Base-by-base conservation (phyloP, 1,284 basidiomycete genomes). In the Ceratobasidium papillatum region DNA sequence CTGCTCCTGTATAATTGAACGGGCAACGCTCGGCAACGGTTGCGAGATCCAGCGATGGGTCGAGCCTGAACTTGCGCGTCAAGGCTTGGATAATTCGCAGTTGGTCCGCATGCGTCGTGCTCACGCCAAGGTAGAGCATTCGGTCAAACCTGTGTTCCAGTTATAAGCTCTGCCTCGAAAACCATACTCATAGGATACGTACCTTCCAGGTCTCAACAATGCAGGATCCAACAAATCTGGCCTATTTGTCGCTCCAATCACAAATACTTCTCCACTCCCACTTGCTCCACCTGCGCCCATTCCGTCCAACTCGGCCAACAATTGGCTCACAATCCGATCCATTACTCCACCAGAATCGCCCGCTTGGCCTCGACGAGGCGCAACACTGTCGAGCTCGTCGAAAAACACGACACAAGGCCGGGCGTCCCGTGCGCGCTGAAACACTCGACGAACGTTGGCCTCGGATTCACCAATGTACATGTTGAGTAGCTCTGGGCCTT, bases 381-480 rank as follows among this genome's bases (percentile, higher is more conserved):
- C 98, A 32, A 99, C 89, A 0, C 94, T 96, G 81, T 99, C 98
- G 38, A 99, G 87, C 82, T 99, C 98, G 83, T 99, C 98, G 82
- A 99, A 99, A 81, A 99, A 97, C 72, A 99, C 93, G 54, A 99
- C 93, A 80, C 95, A 96, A 4, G 95, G 95, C 63, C 89, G 90
- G 0, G 95, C 95, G 83, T 96, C 94, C 66, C 95, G 86, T 12
- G 98, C 98, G 25, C 91, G 89, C 79, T 95, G 92, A 81, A 99
- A 99, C 0, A 99, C 90, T 5, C 91, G 87, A 12, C 98, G 91
- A 43, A 99, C 94, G 80, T 97, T 96, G 43, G 96, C 94, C 82
- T 99, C 98, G 5, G 96, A 98, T 85, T 99, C 97, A 78, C 97
- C 97, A 79, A 99, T 99, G 82, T 98, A 99, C 90, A 98, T 98